These are phyloP conservation scores for Solanum okadae DNA, from an alignment of 257 asterid species.

Conservation along the genomic window DNA sequence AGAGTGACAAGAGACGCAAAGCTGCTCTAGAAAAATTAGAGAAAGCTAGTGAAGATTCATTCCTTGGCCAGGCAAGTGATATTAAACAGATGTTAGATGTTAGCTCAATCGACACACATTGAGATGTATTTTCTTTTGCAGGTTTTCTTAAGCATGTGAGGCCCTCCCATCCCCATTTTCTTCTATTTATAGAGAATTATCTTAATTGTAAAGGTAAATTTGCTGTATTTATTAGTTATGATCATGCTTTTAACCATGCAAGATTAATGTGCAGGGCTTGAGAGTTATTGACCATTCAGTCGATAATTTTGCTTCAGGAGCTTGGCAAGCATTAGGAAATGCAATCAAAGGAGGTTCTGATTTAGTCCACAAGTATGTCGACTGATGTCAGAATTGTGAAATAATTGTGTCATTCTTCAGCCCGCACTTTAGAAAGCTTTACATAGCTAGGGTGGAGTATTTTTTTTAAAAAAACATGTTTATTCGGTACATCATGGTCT, in stretches of 20 bases:
- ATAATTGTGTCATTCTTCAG: not conserved
- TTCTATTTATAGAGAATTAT: not conserved
- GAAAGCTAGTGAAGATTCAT: constrained; percentile 80
- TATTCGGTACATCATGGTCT: not conserved
- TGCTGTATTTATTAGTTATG: not conserved
- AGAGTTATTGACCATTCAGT: constrained; percentile 72
- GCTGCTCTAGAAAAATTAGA: constrained; percentile 67
- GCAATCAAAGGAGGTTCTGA: constrained; percentile 82
- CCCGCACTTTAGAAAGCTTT: not conserved
- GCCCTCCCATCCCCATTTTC: not conserved
- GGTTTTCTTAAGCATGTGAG: not conserved
- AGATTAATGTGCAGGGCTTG: constrained; percentile 56
- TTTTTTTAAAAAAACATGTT: not conserved
- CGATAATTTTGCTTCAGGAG: constrained; percentile 85
- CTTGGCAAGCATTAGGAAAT: constrained; percentile 94
- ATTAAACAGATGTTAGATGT: not conserved
- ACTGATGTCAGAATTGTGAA: not conserved
- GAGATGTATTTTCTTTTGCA: not conserved
- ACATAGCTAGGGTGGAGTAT: not conserved
- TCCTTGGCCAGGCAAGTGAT: constrained; percentile 77
- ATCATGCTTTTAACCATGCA: not conserved
- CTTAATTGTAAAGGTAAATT: not conserved
- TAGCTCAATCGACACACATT: not conserved
- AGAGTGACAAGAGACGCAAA: constrained; percentile 52
- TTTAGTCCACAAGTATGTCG: constrained; percentile 46